These are phyloP conservation scores for Fonsecaea multimorphosa DNA, from an alignment of 2,329 filamentous ascomycete species.

Conservation along the genomic window DNA sequence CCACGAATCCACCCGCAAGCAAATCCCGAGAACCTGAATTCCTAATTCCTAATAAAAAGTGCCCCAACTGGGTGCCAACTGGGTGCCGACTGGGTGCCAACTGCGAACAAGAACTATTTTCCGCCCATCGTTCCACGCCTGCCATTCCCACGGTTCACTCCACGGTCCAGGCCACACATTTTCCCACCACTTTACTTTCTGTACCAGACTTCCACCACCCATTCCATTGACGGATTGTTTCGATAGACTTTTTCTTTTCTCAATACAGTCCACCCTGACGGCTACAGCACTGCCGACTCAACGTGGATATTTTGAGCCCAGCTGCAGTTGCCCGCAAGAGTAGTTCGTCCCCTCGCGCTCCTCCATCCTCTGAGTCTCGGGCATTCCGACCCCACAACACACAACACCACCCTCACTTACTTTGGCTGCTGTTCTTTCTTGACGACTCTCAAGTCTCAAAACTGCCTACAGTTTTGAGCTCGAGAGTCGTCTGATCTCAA, in stretches of 20 bases:
- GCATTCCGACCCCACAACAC: conserved; percentile 28
- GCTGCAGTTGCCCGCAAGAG: conserved; percentile 18
- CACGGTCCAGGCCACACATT: conserved; percentile 10
- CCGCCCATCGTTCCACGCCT: conserved; percentile 17
- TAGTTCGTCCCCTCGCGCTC: conserved; percentile 12
- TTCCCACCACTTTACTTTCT: conserved; percentile 15
- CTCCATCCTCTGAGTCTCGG: conserved; percentile 20
- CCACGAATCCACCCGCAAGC: conserved; percentile 20
- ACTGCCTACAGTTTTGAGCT: conserved; percentile 34
- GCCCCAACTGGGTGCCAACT: conserved; percentile 1
- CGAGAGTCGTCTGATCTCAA: conserved; percentile 35
- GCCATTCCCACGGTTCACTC: conserved; percentile 13
- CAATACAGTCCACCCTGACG: conserved; percentile 13
- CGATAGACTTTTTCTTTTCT: not conserved
- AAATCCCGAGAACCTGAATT: conserved; percentile 21
- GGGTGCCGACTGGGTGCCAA: too few species aligned
- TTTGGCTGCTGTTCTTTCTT: conserved; percentile 31
- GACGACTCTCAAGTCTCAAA: conserved; percentile 38
- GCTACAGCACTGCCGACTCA: not conserved
- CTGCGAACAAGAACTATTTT: conserved; percentile 15
- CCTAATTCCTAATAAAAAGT: conserved; percentile 24
- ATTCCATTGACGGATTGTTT: conserved; percentile 1
- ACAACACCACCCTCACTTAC: conserved; percentile 19
- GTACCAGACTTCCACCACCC: conserved; percentile 8
- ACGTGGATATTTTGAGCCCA: conserved; percentile 8